phyloP scores from a whole-genome alignment of 2,329 filamentous ascomycete genomes.

The Purpureocillium lavendulum region DNA sequence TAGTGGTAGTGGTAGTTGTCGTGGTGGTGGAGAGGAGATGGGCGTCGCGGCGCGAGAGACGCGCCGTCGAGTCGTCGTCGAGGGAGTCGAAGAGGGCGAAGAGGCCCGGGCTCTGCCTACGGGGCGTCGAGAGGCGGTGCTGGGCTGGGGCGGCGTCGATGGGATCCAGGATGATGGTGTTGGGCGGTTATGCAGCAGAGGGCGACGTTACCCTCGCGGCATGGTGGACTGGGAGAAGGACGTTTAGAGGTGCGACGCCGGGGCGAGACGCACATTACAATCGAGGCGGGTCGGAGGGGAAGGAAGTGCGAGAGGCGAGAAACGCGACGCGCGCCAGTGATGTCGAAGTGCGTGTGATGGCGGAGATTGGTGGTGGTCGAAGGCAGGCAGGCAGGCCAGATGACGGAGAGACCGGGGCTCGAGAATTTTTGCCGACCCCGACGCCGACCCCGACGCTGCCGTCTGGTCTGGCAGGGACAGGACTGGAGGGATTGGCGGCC shows the following conservation, averaged over 20 bases:
- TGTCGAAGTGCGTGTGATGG: too few species aligned
- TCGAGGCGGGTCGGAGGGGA: slow-evolving; percentile 2
- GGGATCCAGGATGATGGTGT: slow-evolving; percentile 47
- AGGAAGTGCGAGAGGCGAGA: slow-evolving; percentile 8
- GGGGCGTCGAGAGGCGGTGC: slow-evolving; percentile 5
- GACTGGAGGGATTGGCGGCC: too few species aligned
- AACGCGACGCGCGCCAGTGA: background rate
- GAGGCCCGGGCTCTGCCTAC: slow-evolving; percentile 5
- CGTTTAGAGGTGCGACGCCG: slow-evolving; percentile 1
- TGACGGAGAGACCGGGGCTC: background rate
- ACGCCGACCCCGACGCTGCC: too few species aligned
- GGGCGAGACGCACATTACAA: slow-evolving; percentile 5
- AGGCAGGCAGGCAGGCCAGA: too few species aligned
- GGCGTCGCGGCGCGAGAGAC: slow-evolving; percentile 41
- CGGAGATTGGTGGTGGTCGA: too few species aligned
- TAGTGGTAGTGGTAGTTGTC: too few species aligned
- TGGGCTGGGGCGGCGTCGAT: slow-evolving; percentile 28
- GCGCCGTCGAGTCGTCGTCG: slow-evolving; percentile 16
- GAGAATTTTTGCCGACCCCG: slow-evolving; percentile 5
- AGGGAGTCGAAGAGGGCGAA: slow-evolving; percentile 13
- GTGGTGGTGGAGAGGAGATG: slow-evolving; percentile 36
- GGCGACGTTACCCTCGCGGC: slow-evolving; percentile 43
- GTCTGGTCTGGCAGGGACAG: too few species aligned
- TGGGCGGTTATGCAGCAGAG: slow-evolving; percentile 44
- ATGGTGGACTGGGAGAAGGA: slow-evolving; percentile 30